These are phyloP conservation scores for Penicillium silybi DNA, from an alignment of 495 filamentous ascomycete species.

Conservation along the genomic window DNA sequence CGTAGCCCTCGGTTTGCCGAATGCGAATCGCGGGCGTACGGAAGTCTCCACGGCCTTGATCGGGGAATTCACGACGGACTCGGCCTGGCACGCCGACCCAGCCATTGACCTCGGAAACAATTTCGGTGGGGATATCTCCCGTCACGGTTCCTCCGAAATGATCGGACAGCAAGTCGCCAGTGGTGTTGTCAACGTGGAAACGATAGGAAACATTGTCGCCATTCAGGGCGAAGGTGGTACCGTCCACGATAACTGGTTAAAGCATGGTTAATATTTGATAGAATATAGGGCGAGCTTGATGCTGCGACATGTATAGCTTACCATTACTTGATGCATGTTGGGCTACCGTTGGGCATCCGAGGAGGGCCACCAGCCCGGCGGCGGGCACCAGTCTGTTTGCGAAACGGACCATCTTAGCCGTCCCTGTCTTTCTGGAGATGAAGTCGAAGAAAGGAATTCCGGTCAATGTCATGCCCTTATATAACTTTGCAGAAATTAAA, in stretches of 20 bases:
- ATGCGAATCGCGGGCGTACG: slow-evolving; percentile 51
- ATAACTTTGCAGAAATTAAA: background rate
- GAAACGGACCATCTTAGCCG: slow-evolving; percentile 7
- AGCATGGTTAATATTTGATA: background rate
- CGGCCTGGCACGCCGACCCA: slow-evolving; percentile 45
- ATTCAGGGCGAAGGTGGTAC: slow-evolving; percentile 45
- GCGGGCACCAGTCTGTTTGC: background rate
- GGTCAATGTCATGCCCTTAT: background rate
- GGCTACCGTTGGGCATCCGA: background rate
- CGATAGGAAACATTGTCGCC: slow-evolving; percentile 49
- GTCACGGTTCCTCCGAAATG: slow-evolving; percentile 44
- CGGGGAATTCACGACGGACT: slow-evolving; percentile 51
- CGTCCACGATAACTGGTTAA: slow-evolving; percentile 40
- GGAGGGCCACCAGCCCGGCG: slow-evolving; percentile 3
- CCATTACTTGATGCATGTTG: slow-evolving; percentile 1
- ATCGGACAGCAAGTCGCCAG: slow-evolving; percentile 47
- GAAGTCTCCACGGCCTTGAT: slow-evolving; percentile 52
- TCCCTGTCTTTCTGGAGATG: background rate
- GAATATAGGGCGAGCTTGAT: background rate
- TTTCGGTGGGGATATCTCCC: slow-evolving; percentile 38
- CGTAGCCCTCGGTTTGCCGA: slow-evolving; percentile 46
- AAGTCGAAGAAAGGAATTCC: background rate
- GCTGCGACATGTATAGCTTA: background rate
- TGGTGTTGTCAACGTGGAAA: slow-evolving; percentile 50
- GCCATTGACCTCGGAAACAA: slow-evolving; percentile 35